Conservation (phyloP, 1,284 basidiomycete species). For the Quambalaria eucalypti region DNA sequence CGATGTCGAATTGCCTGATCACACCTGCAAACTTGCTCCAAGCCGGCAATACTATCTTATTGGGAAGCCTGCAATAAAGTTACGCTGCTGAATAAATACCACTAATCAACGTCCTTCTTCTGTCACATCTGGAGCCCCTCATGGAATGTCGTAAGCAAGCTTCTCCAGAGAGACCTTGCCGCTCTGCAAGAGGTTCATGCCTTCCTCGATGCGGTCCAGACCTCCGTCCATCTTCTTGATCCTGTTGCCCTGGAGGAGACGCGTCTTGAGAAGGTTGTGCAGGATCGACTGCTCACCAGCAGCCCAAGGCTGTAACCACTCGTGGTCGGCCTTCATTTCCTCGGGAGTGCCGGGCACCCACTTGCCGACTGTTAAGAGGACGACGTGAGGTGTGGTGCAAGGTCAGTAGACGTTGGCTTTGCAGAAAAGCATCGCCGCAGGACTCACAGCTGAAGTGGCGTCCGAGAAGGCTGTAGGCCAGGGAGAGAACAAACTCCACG, state of each 20-base stretch:
- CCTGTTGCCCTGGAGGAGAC: slow-evolving; percentile 28
- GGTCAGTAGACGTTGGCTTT: no score
- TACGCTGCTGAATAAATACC: no score
- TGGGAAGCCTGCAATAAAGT: no score
- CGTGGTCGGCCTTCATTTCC: slow-evolving; percentile 13
- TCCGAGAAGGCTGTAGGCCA: slow-evolving; percentile 6
- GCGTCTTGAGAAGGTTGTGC: slow-evolving; percentile 19
- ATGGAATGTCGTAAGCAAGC: slow-evolving; percentile 17
- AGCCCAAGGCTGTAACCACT: slow-evolving; percentile 9
- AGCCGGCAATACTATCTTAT: no score
- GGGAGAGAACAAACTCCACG: slow-evolving; percentile 30
- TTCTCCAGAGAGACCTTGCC: slow-evolving; percentile 38
- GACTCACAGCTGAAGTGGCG: not conserved
- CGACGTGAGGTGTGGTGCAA: slow-evolving; percentile 25
- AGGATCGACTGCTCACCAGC: slow-evolving; percentile 15
- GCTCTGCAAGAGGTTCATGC: slow-evolving; percentile 29
- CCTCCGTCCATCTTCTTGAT: slow-evolving; percentile 29
- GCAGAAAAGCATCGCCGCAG: not conserved
- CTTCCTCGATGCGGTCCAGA: slow-evolving; percentile 19
- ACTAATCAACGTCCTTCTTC: no score
- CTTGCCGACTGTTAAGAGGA: slow-evolving; percentile 29
- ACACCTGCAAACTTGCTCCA: no score
- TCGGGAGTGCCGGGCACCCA: not conserved
- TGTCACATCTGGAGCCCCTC: no score
- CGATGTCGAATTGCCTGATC: no score